A percentile compares a stretch with the other conserved stretches of the same genome.
Conservation (phyloP, 805 yeast species). For the Kuraishia hungarica region DNA sequence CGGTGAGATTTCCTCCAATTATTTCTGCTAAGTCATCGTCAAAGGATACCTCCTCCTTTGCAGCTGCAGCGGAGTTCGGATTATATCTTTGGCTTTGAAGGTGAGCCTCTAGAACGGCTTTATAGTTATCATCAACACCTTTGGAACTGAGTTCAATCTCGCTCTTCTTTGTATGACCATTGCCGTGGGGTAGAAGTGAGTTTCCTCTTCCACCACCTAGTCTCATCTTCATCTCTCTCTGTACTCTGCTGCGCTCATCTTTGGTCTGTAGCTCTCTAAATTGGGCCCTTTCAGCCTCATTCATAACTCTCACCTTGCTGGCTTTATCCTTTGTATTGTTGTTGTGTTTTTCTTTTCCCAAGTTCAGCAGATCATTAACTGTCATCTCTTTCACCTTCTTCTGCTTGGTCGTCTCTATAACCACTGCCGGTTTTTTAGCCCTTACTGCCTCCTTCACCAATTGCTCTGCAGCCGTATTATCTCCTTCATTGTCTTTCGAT, state of each 20-base stretch:
- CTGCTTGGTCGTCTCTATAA: slow-evolving; percentile 1
- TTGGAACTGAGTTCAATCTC: slow-evolving; percentile 10
- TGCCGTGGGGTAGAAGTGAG: neutral
- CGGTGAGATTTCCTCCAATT: slow-evolving; percentile 6
- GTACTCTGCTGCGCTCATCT: slow-evolving; percentile 13
- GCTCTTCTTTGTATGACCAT: slow-evolving; percentile 5
- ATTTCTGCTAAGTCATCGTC: slow-evolving; percentile 15
- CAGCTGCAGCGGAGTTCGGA: slow-evolving; percentile 3
- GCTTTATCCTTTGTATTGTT: no score
- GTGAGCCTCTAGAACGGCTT: slow-evolving; percentile 7
- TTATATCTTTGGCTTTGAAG: slow-evolving; percentile 4
- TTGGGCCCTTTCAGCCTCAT: slow-evolving; percentile 13
- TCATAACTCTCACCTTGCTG: slow-evolving; percentile 6
- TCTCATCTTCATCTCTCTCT: slow-evolving; percentile 8
- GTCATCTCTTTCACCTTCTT: slow-evolving; percentile 3
- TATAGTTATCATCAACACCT: slow-evolving; percentile 10
- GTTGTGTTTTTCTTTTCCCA: slow-evolving; percentile 2
- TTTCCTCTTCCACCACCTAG: neutral
- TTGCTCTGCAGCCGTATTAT: neutral
- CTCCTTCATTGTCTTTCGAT: slow-evolving; percentile 10
- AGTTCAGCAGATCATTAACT: slow-evolving; percentile 3
- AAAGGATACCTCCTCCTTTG: slow-evolving; percentile 3
- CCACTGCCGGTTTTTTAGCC: slow-evolving; percentile 6
- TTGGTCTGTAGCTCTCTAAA: slow-evolving; percentile 14
- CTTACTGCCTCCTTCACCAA: neutral